Evolutionary conservation across 225 moss, liverwort and hornwort species (phyloP).

Genomic region (Rhytidiadelphus loreus): DNA sequence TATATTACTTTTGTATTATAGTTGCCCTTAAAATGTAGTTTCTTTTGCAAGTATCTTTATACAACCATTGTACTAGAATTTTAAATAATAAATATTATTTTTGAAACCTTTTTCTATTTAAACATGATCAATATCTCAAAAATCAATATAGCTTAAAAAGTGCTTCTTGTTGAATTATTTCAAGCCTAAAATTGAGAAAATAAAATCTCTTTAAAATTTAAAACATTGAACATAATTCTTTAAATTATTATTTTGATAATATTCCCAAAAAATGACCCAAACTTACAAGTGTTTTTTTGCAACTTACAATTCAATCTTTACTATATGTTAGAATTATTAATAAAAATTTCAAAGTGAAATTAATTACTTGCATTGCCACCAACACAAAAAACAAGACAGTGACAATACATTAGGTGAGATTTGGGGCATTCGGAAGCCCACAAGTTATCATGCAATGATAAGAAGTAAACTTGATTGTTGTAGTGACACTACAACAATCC

Average conservation of each 20-base stretch:
- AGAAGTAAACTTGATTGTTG: too few relatives aligned
- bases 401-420: too few relatives aligned
- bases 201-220: too few relatives aligned
- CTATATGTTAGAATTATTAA: background rate
- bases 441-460: too few relatives aligned
- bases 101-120: too few relatives aligned
- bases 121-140: background rate
- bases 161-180: too few relatives aligned
- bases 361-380: background rate
- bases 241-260: background rate
- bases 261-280: too few relatives aligned
- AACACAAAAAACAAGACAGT: background rate
- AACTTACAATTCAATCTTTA: background rate
- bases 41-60: rapidly evolving
- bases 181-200: background rate
- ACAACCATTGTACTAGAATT: background rate
- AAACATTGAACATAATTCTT: background rate
- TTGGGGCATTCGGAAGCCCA: too few relatives aligned
- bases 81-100: background rate
- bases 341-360: background rate
- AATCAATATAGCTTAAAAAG: background rate
- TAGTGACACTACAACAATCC: too few relatives aligned
- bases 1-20: background rate
- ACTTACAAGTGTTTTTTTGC: background rate
- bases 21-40: too few relatives aligned